Evolutionary conservation across 139 green algal species (phyloP).

Genomic region (Tetradesmus obliquus): DNA sequence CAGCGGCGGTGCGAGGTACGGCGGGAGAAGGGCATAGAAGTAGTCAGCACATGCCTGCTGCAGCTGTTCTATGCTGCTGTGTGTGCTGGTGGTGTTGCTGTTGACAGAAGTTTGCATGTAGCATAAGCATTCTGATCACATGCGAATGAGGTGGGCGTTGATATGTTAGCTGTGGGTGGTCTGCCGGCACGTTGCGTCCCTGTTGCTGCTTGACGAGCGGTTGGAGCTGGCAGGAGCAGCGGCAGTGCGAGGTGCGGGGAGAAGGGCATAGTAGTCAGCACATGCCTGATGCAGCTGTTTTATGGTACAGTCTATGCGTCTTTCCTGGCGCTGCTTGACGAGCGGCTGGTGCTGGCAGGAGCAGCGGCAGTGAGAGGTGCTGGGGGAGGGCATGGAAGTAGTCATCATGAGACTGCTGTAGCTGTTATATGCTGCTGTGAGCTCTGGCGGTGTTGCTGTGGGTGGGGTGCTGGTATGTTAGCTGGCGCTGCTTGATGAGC

Average conservation of each 20-base stretch:
- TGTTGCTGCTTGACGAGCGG: background rate
- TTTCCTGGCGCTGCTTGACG: background rate
- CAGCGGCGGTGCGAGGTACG: slow-evolving; percentile 17
- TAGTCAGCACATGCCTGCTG: background rate
- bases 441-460: too few relatives aligned
- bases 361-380: background rate
- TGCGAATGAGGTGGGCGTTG: too few relatives aligned
- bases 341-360: slow-evolving; percentile 8
- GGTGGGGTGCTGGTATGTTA: too few relatives aligned
- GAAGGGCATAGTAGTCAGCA: too few relatives aligned
- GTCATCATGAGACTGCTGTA: background rate
- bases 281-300: background rate
- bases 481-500: too few relatives aligned
- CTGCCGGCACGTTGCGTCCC: background rate
- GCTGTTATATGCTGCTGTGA: background rate
- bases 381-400: too few relatives aligned
- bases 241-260: background rate
- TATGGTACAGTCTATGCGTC: background rate
- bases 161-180: too few relatives aligned
- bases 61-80: background rate
- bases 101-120: too few relatives aligned
- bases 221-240: slow-evolving; percentile 16
- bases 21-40: too few relatives aligned
- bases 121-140: too few relatives aligned
- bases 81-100: too few relatives aligned